Evolutionary conservation across 352 stramenopile genomes (phyloP).

Genomic region (Thalassiosira gravida): DNA sequence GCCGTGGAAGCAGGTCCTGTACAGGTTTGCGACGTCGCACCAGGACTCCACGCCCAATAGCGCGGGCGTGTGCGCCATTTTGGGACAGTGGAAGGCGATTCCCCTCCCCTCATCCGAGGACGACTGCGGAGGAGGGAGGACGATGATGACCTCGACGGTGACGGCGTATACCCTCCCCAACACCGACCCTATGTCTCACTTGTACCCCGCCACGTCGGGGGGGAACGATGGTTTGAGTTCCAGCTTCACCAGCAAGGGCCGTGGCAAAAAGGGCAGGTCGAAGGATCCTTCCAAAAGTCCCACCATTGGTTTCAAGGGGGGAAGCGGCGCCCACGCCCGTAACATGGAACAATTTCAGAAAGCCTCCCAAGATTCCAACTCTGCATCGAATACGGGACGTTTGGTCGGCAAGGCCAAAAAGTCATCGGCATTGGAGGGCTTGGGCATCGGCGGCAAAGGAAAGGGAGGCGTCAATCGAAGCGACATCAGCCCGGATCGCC

Average conservation of each 20-base stretch:
- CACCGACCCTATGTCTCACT: conserved; percentile 43
- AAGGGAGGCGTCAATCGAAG: no score
- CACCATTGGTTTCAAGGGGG: background rate
- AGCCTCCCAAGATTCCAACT: background rate
- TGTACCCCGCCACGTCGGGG: conserved; percentile 28
- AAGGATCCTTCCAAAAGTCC: background rate
- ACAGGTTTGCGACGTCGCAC: conserved; percentile 66
- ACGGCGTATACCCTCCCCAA: conserved; percentile 64
- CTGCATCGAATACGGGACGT: background rate
- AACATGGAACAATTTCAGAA: conserved; percentile 58
- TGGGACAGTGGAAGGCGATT: conserved; percentile 55
- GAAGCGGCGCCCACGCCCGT: conserved; percentile 17
- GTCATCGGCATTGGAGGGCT: conserved; percentile 1
- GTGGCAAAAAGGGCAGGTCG: conserved; percentile 2
- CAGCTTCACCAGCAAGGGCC: background rate
- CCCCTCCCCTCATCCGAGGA: background rate
- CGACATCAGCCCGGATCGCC: background rate
- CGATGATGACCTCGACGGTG: conserved; percentile 52
- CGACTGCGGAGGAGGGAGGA: no score
- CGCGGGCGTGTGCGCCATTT: conserved; percentile 64
- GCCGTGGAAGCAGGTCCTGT: conserved; percentile 61
- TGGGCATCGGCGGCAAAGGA: conserved; percentile 2
- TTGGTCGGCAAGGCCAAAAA: conserved; percentile 18
- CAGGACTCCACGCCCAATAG: conserved; percentile 40
- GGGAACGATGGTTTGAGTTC: background rate